Conservation (phyloP, 2,329 filamentous ascomycete species). For the Colletotrichum gloeosporioides region DNA sequence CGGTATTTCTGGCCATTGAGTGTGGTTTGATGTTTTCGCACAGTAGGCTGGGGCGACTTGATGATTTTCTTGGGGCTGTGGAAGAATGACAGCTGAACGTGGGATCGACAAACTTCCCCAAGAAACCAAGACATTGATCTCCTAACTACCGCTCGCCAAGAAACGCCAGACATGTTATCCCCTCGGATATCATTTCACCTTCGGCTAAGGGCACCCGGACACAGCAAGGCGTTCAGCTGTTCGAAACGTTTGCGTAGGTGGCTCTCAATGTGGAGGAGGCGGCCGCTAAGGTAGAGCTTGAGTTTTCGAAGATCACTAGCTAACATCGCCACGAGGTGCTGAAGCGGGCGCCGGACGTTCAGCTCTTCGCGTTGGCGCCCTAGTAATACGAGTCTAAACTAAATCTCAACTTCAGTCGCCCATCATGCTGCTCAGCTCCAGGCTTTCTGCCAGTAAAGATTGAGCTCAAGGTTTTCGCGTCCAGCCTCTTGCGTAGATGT, state of each 20-base stretch:
- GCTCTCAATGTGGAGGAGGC: not conserved
- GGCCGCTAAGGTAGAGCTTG: not conserved
- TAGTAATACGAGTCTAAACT: not conserved
- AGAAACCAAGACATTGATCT: not conserved
- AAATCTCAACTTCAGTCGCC: not conserved
- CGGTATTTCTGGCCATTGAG: not conserved
- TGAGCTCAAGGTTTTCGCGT: not conserved
- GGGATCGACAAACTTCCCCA: not conserved
- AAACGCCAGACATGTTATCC: not conserved
- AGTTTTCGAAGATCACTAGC: not conserved
- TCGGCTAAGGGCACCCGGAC: not conserved
- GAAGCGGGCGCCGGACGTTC: not conserved
- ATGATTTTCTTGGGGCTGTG: not conserved
- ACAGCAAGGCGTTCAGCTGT: fast-evolving
- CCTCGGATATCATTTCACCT: not conserved
- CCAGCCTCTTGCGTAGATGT: not conserved
- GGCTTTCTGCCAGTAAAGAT: not conserved
- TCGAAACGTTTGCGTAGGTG: not conserved
- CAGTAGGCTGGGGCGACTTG: not conserved
- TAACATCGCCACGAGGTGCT: not conserved
- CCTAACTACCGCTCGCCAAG: not conserved
- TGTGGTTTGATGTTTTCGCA: not conserved
- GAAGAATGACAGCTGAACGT: not conserved
- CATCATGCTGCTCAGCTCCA: not conserved
- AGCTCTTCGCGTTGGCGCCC: not conserved